Evolutionary conservation across 2,329 filamentous ascomycete species (phyloP), one percentile per base, ranked within the genome.

Genomic region (Claviceps africana): DNA sequence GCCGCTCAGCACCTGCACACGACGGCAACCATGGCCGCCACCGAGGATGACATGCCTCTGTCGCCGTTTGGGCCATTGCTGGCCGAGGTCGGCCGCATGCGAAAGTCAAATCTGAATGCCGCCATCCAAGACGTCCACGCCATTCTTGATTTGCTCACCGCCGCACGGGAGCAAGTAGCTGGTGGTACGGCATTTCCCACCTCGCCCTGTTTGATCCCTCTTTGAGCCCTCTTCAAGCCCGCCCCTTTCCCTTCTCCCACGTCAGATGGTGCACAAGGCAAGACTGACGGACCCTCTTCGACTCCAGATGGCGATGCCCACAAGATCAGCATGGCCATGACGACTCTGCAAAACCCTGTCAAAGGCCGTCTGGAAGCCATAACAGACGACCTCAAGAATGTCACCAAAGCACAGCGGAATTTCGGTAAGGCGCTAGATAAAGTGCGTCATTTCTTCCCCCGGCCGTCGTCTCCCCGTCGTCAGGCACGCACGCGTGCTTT

Each of bases 341-440:
- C 86, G 31, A 90, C 85, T 64, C 78, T 96, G 19, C 89, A 96
- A 65, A 90, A 86, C 57, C 87, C 90, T 0, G 75, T 95, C 53
- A 93, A 90, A 62, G 75, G 83, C 50, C 82, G 83, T 1, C 84
- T 97, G 55, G 88, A 95, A 40, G 76, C 79, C 37, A 81, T 95
- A 40, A 91, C 85, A 58, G 82, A 85, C 51, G 83, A 88, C 61
- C 71, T 97, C 48, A 93, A 88, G 65, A 86, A 88, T 52, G 83
- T 93, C 2, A 85, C 94, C 60, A 85, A 84, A 56, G 83, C 84
- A 2, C 83, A 95, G 53, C 88, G 84, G 65, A 85, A 84, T 58
- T 95, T 94, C 67, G 83, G 83, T 59, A 95, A 90, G 64, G 81
- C 86, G 6, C 72, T 98, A 31, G 88, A 95, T 66, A 88, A 85